phyloP scores from a whole-genome alignment of 208 protist species.

The Entamoeba dispar region DNA sequence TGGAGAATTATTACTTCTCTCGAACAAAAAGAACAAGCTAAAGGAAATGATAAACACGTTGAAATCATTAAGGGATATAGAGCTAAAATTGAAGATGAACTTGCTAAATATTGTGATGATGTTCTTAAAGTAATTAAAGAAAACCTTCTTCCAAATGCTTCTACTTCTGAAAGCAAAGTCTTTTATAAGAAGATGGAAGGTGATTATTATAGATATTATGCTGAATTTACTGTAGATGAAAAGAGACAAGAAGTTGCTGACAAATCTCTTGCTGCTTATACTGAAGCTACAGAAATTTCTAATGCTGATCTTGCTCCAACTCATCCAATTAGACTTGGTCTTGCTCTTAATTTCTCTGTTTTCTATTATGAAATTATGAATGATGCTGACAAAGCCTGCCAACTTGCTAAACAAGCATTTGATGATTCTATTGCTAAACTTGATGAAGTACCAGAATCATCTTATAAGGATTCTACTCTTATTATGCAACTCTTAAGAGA shows the following conservation, averaged over 20 bases:
- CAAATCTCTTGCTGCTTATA: slow-evolving; percentile 43
- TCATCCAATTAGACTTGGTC: slow-evolving; percentile 86
- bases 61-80: slow-evolving; percentile 70
- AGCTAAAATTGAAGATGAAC: slow-evolving; percentile 76
- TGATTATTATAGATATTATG: slow-evolving; percentile 76
- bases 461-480: slow-evolving; percentile 88
- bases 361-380: slow-evolving; percentile 98
- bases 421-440: slow-evolving; percentile 79
- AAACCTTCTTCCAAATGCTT: slow-evolving; percentile 70
- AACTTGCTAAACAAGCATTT: slow-evolving; percentile 65
- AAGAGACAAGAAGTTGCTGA: slow-evolving; percentile 40
- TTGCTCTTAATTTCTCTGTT: slow-evolving; percentile 95
- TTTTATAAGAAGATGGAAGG: slow-evolving; percentile 57
- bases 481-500: slow-evolving; percentile 93
- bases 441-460: slow-evolving; percentile 80
- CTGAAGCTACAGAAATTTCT: slow-evolving; percentile 38
- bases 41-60: slow-evolving; percentile 54
- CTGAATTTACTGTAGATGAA: slow-evolving; percentile 66
- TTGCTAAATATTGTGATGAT: slow-evolving; percentile 83
- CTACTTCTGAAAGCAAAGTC: slow-evolving; percentile 57
- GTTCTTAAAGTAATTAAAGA: slow-evolving; percentile 74
- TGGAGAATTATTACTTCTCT: slow-evolving; percentile 89
- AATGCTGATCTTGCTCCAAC: slow-evolving; percentile 54
- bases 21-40: slow-evolving; percentile 69
- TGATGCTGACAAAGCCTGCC: slow-evolving; percentile 65